Conservation (phyloP, 192 early-diverging fungal genomes). For the Coemansia sp. region DNA sequence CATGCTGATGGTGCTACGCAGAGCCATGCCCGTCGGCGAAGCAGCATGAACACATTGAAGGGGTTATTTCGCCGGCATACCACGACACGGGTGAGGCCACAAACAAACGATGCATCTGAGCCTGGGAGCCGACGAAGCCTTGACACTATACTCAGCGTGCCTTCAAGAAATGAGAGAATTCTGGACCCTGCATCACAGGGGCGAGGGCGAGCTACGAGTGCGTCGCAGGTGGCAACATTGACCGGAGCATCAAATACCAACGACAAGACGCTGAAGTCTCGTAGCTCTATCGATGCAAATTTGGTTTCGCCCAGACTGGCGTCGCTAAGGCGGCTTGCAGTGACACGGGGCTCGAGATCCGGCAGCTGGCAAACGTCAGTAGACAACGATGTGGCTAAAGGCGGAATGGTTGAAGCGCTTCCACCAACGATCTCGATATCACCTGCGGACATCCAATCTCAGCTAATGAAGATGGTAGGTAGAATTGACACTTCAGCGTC, state of each 20-base stretch:
- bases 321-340: slow-evolving; percentile 25
- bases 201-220: slow-evolving; percentile 20
- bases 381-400: neutral
- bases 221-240: slow-evolving; percentile 7
- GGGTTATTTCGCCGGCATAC: slow-evolving; percentile 34
- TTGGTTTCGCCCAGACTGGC: slow-evolving; percentile 13
- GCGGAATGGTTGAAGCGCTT: neutral
- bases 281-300: slow-evolving; percentile 10
- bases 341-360: slow-evolving; percentile 24
- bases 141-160: slow-evolving; percentile 16
- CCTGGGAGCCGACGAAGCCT: slow-evolving; percentile 4
- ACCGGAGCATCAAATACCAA: neutral
- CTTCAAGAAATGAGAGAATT: slow-evolving; percentile 1
- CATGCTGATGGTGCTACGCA: neutral
- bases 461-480: neutral
- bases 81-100: slow-evolving; percentile 2
- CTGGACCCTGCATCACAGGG: slow-evolving; percentile 5
- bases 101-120: neutral
- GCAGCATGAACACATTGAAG: slow-evolving; percentile 33
- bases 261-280: neutral
- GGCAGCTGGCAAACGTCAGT: slow-evolving; percentile 18
- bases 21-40: slow-evolving; percentile 20
- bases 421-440: neutral
- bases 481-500: neutral
- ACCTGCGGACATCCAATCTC: slow-evolving; percentile 14